These are phyloP conservation scores for Ogataea nonfermentans DNA, from an alignment of 805 yeast species.

Conservation along the genomic window DNA sequence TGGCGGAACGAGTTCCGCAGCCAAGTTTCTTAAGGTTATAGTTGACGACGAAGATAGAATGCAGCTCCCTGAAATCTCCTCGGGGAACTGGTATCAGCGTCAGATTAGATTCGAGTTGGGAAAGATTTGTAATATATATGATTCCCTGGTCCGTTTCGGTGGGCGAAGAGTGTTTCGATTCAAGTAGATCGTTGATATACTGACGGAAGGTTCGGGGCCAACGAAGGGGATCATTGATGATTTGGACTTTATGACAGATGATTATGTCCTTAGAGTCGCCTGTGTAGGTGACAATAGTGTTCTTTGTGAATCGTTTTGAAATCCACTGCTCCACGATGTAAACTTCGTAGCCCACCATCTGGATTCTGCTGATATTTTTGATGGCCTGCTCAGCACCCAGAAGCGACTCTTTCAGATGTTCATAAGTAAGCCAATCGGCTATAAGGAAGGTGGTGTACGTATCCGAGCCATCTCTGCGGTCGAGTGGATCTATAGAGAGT, in stretches of 20 bases:
- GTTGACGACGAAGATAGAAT: constrained; percentile 65
- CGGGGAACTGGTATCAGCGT: constrained; percentile 67
- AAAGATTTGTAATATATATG: constrained; percentile 78
- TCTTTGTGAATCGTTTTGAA: constrained; percentile 61
- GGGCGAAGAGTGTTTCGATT: constrained; percentile 61
- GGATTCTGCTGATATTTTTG: constrained; percentile 42
- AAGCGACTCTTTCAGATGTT: constrained; percentile 39
- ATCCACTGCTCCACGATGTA: constrained; percentile 97
- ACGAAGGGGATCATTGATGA: constrained; percentile 42
- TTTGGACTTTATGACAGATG: constrained; percentile 54
- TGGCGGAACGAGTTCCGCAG: constrained; percentile 84
- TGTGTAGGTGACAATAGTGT: constrained; percentile 77
- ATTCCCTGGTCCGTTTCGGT: constrained; percentile 60
- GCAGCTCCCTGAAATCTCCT: constrained; percentile 46
- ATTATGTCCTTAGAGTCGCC: constrained; percentile 73
- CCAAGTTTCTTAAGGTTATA: constrained; percentile 71
- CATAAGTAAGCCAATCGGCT: constrained; percentile 59
- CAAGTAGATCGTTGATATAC: constrained; percentile 63
- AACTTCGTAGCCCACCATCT: constrained; percentile 74
- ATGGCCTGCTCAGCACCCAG: constrained; percentile 39
- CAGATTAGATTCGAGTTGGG: constrained; percentile 66
- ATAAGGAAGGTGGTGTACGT: constrained; percentile 27
- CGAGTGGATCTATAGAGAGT: neutral
- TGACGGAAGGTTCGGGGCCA: constrained; percentile 55
- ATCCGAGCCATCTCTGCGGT: constrained; percentile 1